Evolutionary conservation across 2,329 filamentous ascomycete genomes (phyloP), one percentile per base, ranked within the genome.

Genomic region (Ceratocystis smalleyi): DNA sequence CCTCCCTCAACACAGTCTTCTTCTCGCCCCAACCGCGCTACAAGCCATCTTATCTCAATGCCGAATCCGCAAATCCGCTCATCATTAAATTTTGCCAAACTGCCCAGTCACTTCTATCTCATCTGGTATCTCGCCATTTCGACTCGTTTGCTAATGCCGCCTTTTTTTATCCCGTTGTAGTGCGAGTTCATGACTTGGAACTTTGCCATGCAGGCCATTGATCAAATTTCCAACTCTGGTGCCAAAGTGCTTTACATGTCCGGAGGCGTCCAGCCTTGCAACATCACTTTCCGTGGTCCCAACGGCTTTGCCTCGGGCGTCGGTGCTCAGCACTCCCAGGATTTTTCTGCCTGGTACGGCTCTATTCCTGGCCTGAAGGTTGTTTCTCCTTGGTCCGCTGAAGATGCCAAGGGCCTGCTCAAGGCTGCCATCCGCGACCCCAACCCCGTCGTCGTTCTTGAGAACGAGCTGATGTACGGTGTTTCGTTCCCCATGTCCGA

Each of bases 151-250:
- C 65, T 64, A 61, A 67, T 55, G 27, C 35, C 8, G 22, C 54
- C n/a, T 45, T 27, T 30, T 65, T 65, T 61, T 47, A n/a, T 30
- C 45, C 59, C 22, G 32, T 22, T 67, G 7, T 69, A 94, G 89
- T 94, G 88, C 83, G 94, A 99, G 81, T 99, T 99, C 83, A 99
- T 99, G 94, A 99, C 94, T 73, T 97, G 96, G 85, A 99, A 99
- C 84, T 97, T 97, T 75, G 92, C 94, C 77, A 99, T 99, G 94
- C 94, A 99, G 81, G 90, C 94, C 75, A 99, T 99, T 77, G 94
- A 99, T 76, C 94, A 99, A 77, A 89, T 99, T 75, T 91, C 99
- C 84, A 99, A 99, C 85, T 97, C 92, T 61, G 94, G 83, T 71
- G 94, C 91, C 74, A 99, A 99, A 83, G 99, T 94, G 65, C 92